Percentiles rank a stretch among this genome's conserved stretches.
Evolutionary conservation across 768 basidiomycete genomes (phyloP).

Genomic region (Tulasnella sp.): DNA sequence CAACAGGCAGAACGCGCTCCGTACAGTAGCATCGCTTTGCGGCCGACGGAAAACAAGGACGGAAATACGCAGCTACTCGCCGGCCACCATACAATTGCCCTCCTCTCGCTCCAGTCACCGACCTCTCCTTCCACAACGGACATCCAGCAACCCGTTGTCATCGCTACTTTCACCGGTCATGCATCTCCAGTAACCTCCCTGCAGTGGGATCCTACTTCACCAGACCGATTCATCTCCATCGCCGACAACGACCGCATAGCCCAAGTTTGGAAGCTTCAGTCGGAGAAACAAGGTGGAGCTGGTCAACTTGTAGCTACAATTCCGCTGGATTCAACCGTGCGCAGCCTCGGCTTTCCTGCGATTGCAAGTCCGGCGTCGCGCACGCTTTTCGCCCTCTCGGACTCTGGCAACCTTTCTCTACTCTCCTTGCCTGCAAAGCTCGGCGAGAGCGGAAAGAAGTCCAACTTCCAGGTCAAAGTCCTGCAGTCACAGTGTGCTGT

Average conservation of each 20-base stretch:
- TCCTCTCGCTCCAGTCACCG: slow-evolving; percentile 30
- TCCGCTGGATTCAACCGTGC: slow-evolving; percentile 53
- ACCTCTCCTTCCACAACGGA: slow-evolving; percentile 16
- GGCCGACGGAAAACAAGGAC: slow-evolving; percentile 31
- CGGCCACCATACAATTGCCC: slow-evolving; percentile 48
- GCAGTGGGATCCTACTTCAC: slow-evolving; percentile 38
- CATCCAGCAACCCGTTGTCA: slow-evolving; percentile 33
- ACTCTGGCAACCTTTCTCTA: slow-evolving; percentile 47
- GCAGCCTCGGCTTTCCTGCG: slow-evolving; percentile 22
- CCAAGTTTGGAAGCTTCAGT: slow-evolving; percentile 45
- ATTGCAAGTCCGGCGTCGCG: slow-evolving; percentile 22
- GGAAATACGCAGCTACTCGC: slow-evolving; percentile 49
- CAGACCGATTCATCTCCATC: slow-evolving; percentile 43
- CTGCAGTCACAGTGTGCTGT: slow-evolving; percentile 44
- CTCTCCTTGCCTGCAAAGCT: slow-evolving; percentile 28
- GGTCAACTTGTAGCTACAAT: slow-evolving; percentile 49
- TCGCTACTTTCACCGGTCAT: slow-evolving; percentile 52
- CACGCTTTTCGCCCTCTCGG: slow-evolving; percentile 42
- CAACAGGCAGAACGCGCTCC: slow-evolving; percentile 49
- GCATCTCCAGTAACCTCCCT: slow-evolving; percentile 43
- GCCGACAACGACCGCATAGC: slow-evolving; percentile 54
- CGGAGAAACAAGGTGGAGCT: slow-evolving; percentile 24
- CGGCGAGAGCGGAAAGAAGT: slow-evolving; percentile 26
- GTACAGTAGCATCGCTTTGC: slow-evolving; percentile 40
- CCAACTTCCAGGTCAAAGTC: slow-evolving; percentile 35